A percentile compares a stretch with the other conserved stretches of the same genome.
These are phyloP conservation scores for Thraustochytrium sp. DNA, from an alignment of 352 stramenopile species.

Conservation along the genomic window DNA sequence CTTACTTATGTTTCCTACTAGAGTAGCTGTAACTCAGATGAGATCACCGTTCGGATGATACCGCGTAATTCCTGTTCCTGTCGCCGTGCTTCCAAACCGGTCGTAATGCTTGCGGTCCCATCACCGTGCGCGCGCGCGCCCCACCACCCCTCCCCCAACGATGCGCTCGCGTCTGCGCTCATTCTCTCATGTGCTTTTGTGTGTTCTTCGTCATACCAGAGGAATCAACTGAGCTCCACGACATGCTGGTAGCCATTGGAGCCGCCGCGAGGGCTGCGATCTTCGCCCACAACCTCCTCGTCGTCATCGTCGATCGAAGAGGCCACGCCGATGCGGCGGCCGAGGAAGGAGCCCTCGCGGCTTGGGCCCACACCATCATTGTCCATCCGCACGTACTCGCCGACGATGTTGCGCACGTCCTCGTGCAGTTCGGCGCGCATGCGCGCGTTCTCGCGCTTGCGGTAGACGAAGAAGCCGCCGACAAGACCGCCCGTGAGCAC, in stretches of 20 bases:
- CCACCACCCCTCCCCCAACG: too few species aligned
- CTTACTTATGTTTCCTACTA: too few species aligned
- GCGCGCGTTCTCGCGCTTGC: neutral
- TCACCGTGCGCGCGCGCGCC: too few species aligned
- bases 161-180: too few species aligned
- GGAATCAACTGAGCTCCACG: neutral
- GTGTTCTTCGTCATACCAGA: too few species aligned
- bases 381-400: constrained; percentile 39
- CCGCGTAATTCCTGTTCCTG: too few species aligned
- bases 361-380: neutral
- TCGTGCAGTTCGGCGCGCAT: constrained; percentile 25
- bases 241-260: neutral
- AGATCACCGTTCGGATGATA: too few species aligned
- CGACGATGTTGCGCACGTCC: constrained; percentile 28
- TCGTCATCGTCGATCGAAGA: neutral
- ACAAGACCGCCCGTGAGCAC: neutral
- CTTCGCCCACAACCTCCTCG: neutral
- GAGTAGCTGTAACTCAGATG: too few species aligned
- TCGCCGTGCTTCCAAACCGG: too few species aligned
- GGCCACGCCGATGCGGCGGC: neutral
- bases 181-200: too few species aligned
- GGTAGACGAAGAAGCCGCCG: neutral
- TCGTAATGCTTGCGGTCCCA: too few species aligned
- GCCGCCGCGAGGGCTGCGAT: neutral
- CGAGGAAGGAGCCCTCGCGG: neutral